A percentile compares a stretch with the other conserved stretches of the same genome.
These are phyloP conservation scores for Yamadazyma endophytica DNA, from an alignment of 805 yeast species.

Conservation along the genomic window DNA sequence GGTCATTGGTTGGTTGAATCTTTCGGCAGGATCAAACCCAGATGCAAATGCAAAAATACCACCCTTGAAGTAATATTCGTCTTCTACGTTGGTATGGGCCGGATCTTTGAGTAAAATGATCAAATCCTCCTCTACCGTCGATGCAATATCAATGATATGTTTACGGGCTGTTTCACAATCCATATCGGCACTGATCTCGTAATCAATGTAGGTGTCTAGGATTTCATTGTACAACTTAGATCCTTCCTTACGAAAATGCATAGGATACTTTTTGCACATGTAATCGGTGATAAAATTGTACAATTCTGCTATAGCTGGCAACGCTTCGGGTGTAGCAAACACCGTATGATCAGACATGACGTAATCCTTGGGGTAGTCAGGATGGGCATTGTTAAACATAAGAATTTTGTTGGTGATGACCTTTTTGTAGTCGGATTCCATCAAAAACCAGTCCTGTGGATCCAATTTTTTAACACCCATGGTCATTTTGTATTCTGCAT, in stretches of 20 bases:
- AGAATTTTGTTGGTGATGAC: conserved; percentile 21
- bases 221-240: conserved; percentile 22
- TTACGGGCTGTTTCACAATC: not conserved
- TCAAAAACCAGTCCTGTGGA: conserved; percentile 37
- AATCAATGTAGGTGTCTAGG: conserved; percentile 20
- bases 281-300: conserved; percentile 27
- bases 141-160: too few species aligned
- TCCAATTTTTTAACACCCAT: conserved; percentile 51
- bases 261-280: conserved; percentile 37
- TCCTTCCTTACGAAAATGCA: conserved; percentile 21
- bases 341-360: conserved; percentile 26
- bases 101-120: conserved; percentile 35
- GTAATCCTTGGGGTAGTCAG: conserved; percentile 24
- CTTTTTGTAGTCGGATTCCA: conserved; percentile 31
- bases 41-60: conserved; percentile 45
- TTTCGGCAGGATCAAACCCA: conserved; percentile 37
- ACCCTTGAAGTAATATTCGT: conserved; percentile 39
- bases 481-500: conserved; percentile 55
- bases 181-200: conserved; percentile 5
- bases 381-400: conserved; percentile 28
- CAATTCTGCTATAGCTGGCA: conserved; percentile 32
- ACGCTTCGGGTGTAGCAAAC: conserved; percentile 28
- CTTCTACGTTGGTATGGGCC: conserved; percentile 23
- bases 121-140: conserved; percentile 39
- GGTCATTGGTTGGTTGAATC: conserved; percentile 35